Evolutionary conservation across 805 yeast genomes (phyloP).

Genomic region (Deakozyma indianensis): DNA sequence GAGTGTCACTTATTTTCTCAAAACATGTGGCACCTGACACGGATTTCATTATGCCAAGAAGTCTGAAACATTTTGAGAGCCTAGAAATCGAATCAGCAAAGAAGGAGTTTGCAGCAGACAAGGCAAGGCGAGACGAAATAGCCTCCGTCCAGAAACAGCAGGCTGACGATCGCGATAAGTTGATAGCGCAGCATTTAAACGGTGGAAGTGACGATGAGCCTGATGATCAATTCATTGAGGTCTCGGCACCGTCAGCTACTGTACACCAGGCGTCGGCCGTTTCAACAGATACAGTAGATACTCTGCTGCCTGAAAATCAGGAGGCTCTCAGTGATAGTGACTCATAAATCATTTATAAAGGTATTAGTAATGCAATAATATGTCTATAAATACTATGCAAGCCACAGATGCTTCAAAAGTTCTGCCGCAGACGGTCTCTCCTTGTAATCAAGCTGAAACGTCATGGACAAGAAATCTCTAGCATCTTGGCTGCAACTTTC

Average conservation of each 20-base stretch:
- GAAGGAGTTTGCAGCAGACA: no score
- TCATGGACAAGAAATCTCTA: slow-evolving; percentile 43
- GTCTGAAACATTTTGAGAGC: neutral
- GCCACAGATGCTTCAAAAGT: slow-evolving; percentile 49
- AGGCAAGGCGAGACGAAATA: neutral
- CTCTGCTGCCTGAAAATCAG: no score
- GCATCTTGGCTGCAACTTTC: slow-evolving; percentile 48
- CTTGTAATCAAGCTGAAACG: slow-evolving; percentile 64
- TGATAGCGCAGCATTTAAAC: neutral
- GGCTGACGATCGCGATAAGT: neutral
- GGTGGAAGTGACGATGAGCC: neutral
- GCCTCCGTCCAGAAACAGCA: neutral
- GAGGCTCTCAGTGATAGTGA: no score
- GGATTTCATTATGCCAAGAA: neutral
- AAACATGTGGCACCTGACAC: neutral
- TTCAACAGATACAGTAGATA: no score
- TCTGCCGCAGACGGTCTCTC: slow-evolving; percentile 64
- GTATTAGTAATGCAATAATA: no score
- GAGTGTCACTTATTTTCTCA: neutral
- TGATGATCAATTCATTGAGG: neutral
- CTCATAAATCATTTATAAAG: no score
- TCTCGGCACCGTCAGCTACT: no score
- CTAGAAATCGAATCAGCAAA: neutral
- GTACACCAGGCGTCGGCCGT: no score
- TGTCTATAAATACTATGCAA: slow-evolving; percentile 1